A percentile compares a stretch with the other conserved stretches of the same genome.
phyloP scores from a whole-genome alignment of 2,329 filamentous ascomycete species.

The Fusarium xyrophilum region DNA sequence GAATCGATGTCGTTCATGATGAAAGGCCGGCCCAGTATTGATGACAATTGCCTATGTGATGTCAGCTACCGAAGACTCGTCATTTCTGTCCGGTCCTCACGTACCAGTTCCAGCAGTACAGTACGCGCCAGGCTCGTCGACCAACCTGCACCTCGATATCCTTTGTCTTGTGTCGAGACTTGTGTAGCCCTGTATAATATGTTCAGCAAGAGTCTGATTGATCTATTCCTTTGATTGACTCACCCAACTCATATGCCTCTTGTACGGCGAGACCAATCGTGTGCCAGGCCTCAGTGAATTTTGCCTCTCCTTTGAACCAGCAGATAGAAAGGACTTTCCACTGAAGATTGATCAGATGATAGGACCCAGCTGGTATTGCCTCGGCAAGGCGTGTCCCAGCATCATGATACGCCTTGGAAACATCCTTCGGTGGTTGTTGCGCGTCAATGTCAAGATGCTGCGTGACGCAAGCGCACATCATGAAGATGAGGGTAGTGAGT shows the following conservation, averaged over 20 bases:
- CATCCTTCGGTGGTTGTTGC: background rate
- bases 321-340: constrained; percentile 15
- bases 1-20: constrained; percentile 14
- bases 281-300: constrained; percentile 13
- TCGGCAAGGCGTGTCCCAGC: background rate
- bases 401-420: background rate
- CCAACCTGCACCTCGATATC: background rate
- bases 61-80: background rate
- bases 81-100: accelerated
- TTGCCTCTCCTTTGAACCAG: constrained; percentile 9
- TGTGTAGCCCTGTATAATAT: background rate
- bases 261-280: constrained; percentile 2
- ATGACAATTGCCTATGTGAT: background rate
- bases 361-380: background rate
- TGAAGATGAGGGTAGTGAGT: constrained; percentile 6
- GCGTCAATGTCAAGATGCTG: background rate
- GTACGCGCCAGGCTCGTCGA: background rate
- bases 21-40: background rate
- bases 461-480: constrained; percentile 17
- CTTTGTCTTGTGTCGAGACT: background rate
- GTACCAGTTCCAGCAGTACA: constrained; percentile 17
- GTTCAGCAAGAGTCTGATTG: background rate
- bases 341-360: constrained; percentile 4
- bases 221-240: accelerated
- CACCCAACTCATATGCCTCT: constrained; percentile 11